These are phyloP conservation scores for Brasilioporus rufonigricans DNA, from an alignment of 768 basidiomycete genomes.

Conservation along the genomic window DNA sequence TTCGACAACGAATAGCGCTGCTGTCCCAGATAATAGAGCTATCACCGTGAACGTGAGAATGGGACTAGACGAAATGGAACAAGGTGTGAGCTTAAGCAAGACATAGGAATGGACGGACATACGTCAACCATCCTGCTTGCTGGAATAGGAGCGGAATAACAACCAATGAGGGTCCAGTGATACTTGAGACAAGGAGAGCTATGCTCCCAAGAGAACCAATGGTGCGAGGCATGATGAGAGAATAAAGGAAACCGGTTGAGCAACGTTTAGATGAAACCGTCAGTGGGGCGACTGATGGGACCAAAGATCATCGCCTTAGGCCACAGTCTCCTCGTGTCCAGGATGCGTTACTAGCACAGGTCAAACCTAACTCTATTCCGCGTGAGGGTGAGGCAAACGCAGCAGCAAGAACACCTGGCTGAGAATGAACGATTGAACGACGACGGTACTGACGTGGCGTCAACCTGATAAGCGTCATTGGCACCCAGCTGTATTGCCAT, in stretches of 20 bases:
- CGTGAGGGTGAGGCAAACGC: too few relatives aligned
- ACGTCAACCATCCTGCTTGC: slow-evolving; percentile 29
- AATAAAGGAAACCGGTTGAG: neutral
- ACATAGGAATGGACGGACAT: neutral
- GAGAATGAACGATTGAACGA: too few relatives aligned
- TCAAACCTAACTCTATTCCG: neutral
- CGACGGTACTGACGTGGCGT: too few relatives aligned
- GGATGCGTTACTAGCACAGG: neutral
- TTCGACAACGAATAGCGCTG: slow-evolving; percentile 20
- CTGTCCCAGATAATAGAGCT: slow-evolving; percentile 19
- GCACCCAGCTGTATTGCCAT: too few relatives aligned
- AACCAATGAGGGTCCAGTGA: slow-evolving; percentile 22
- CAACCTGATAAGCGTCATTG: too few relatives aligned
- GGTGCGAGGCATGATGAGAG: slow-evolving; percentile 18
- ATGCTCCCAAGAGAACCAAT: slow-evolving; percentile 24
- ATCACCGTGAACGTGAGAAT: slow-evolving; percentile 16
- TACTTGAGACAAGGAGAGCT: slow-evolving; percentile 26
- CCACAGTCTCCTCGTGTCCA: neutral
- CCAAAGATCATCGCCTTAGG: neutral
- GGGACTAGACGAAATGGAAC: slow-evolving; percentile 7
- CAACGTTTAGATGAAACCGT: neutral
- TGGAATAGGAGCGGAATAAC: slow-evolving; percentile 23
- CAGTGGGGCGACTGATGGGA: neutral
- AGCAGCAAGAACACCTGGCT: too few relatives aligned
- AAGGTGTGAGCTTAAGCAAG: neutral